Conservation (phyloP, 2,329 filamentous ascomycete genomes). For the Aspergillus sp. region DNA sequence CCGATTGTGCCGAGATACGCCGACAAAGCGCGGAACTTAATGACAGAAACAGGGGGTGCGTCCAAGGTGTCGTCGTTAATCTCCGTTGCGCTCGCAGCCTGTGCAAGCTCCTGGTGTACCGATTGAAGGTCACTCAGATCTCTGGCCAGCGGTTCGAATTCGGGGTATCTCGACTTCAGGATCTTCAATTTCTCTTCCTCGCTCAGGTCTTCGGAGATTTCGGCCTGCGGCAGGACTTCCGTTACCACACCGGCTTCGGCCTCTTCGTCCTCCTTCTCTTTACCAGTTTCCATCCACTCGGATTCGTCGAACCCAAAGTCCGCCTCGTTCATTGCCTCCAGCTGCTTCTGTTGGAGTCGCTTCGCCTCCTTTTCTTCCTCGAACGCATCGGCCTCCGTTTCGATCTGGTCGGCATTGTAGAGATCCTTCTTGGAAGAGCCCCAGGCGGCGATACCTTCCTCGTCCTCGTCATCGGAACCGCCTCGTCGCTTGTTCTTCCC, state of each 20-base stretch:
- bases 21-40: slow-evolving; percentile 77
- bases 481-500: slow-evolving; percentile 17
- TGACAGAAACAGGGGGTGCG: slow-evolving; percentile 54
- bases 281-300: slow-evolving; percentile 70
- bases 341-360: slow-evolving; percentile 84
- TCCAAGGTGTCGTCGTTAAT: slow-evolving; percentile 39
- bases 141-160: slow-evolving; percentile 81
- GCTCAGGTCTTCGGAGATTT: slow-evolving; percentile 77
- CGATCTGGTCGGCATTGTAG: slow-evolving; percentile 80
- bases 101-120: slow-evolving; percentile 58
- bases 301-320: slow-evolving; percentile 92
- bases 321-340: slow-evolving; percentile 82
- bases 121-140: slow-evolving; percentile 73
- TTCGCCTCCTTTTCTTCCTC: slow-evolving; percentile 92
- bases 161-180: slow-evolving; percentile 79
- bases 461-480: slow-evolving; percentile 41
- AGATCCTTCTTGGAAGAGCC: slow-evolving; percentile 85
- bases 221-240: slow-evolving; percentile 80
- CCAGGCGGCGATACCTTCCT: slow-evolving; percentile 70
- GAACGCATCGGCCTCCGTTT: slow-evolving; percentile 71
- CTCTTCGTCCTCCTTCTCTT: slow-evolving; percentile 46
- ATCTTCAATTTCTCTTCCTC: slow-evolving; percentile 72
- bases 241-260: slow-evolving; percentile 63
- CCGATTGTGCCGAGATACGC: slow-evolving; percentile 84
- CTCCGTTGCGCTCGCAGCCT: slow-evolving; percentile 53